Conservation (phyloP, 139 green algal genomes). For the Mychonastes homosphaera region DNA sequence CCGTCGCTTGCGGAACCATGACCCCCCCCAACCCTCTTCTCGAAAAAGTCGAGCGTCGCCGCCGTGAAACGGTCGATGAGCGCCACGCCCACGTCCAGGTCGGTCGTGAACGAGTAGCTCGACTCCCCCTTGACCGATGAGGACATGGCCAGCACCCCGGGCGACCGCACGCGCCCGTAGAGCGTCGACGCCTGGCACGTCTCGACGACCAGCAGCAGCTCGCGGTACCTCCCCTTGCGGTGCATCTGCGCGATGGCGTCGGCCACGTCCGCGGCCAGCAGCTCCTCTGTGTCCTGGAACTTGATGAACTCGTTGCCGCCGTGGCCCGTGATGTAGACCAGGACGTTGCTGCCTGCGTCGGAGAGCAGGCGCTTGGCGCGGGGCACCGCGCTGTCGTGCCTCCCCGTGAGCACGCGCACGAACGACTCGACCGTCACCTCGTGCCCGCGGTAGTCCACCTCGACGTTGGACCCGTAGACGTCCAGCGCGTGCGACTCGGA, state of each 20-base stretch:
- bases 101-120: constrained; percentile 51
- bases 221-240: constrained; percentile 55
- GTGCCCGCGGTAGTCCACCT: constrained; percentile 87
- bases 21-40: too few species aligned
- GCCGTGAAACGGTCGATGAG: constrained; percentile 69
- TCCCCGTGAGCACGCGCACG: constrained; percentile 70
- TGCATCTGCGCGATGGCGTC: constrained; percentile 58
- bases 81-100: constrained; percentile 46
- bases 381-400: constrained; percentile 46
- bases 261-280: constrained; percentile 47
- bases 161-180: constrained; percentile 34
- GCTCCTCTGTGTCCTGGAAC: constrained; percentile 74
- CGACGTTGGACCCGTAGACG: constrained; percentile 68
- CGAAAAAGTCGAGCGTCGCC: constrained; percentile 52
- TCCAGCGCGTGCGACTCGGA: constrained; percentile 50
- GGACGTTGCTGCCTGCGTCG: constrained; percentile 60
- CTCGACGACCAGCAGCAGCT: constrained; percentile 85
- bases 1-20: too few species aligned
- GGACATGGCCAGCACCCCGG: constrained; percentile 16
- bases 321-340: constrained; percentile 79
- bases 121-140: constrained; percentile 37
- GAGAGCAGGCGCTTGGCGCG: constrained; percentile 67
- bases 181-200: constrained; percentile 83
- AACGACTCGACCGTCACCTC: constrained; percentile 85
- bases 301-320: constrained; percentile 94